These are phyloP conservation scores for Tuber magnatum DNA, from an alignment of 495 filamentous ascomycete species.

Conservation along the genomic window DNA sequence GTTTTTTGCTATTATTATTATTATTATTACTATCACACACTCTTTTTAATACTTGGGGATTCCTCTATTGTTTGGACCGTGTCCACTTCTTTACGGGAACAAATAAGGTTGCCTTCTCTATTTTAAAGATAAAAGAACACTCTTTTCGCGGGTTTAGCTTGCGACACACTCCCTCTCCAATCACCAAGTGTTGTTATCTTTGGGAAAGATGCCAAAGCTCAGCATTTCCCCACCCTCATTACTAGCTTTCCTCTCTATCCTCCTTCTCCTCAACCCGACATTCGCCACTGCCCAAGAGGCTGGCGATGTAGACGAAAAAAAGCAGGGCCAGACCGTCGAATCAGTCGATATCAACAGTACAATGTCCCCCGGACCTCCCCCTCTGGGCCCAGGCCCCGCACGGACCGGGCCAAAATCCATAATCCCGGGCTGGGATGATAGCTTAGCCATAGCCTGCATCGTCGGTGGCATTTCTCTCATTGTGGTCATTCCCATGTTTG, in stretches of 20 bases:
- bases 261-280: background rate
- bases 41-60: background rate
- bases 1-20: background rate
- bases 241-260: background rate
- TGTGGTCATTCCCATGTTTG: conserved; percentile 22
- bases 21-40: background rate
- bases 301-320: background rate
- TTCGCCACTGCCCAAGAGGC: background rate
- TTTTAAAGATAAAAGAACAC: background rate
- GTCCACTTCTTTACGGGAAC: background rate
- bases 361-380: background rate
- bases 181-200: background rate
- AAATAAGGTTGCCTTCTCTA: background rate
- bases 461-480: conserved; percentile 19
- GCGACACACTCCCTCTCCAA: background rate
- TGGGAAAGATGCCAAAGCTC: background rate
- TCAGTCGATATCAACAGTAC: background rate
- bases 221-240: background rate
- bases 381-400: background rate
- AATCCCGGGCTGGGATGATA: conserved; percentile 9
- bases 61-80: background rate
- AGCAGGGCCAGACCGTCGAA: background rate
- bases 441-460: conserved; percentile 15
- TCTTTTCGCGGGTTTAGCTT: background rate
- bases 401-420: background rate